Conservation (phyloP, 495 filamentous ascomycete genomes). For the Penicillium goetzii region DNA sequence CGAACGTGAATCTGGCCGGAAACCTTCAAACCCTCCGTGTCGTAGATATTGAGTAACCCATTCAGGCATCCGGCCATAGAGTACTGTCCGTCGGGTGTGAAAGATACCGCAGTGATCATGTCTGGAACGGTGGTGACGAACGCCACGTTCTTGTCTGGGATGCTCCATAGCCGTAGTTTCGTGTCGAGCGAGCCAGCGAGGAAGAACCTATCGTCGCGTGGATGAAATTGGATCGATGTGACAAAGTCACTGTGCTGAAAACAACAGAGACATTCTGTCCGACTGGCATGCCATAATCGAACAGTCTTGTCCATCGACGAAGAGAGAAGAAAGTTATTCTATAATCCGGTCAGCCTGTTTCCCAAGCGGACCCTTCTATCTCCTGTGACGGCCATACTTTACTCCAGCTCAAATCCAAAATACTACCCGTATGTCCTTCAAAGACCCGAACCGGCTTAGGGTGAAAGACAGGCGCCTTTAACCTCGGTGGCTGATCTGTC, state of each 20-base stretch:
- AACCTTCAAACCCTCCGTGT: constrained; percentile 88
- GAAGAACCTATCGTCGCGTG: constrained; percentile 94
- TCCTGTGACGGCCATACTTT: constrained; percentile 58
- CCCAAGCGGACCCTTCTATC: background rate
- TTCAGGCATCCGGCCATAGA: constrained; percentile 88
- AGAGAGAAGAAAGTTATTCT: constrained; percentile 95
- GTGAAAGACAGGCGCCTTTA: constrained; percentile 93
- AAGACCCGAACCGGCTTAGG: constrained; percentile 77
- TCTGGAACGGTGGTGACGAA: constrained; percentile 83
- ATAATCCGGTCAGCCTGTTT: constrained; percentile 21
- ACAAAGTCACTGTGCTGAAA: constrained; percentile 98
- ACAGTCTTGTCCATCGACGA: constrained; percentile 99
- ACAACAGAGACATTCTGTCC: constrained; percentile 85
- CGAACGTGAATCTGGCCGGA: constrained; percentile 86
- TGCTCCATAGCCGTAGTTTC: constrained; percentile 94
- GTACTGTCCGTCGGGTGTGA: constrained; percentile 88
- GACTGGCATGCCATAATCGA: constrained; percentile 87
- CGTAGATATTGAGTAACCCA: constrained; percentile 88
- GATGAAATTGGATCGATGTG: constrained; percentile 93
- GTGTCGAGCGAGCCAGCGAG: constrained; percentile 91
- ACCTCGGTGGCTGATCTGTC: constrained; percentile 49
- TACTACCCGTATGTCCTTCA: constrained; percentile 80
- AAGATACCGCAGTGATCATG: constrained; percentile 90
- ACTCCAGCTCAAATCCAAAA: constrained; percentile 95
- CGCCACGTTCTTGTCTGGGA: constrained; percentile 93